Base-by-base conservation (phyloP, 345 rosid genomes). In the Litchi chinensis region DNA sequence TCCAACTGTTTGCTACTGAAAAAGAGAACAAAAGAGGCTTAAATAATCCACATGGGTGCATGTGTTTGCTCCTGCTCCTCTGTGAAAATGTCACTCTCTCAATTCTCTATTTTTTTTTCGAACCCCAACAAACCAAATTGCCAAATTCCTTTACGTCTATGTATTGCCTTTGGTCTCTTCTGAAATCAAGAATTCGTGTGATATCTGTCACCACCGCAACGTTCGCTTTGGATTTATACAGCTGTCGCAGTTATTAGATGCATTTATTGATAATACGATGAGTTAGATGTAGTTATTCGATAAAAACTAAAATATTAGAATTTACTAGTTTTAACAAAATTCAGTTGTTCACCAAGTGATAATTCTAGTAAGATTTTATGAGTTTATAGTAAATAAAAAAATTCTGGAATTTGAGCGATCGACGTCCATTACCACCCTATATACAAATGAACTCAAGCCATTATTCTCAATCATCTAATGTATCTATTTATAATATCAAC, bases 41-140 rank as follows among this genome's bases (percentile, higher is more conserved):
- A 63, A 85, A 74, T 81, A 81, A 48, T 77, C 84, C 88, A 87
- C 88, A 81, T 87, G 88, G 85, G 83, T 5, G 88, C 85, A 79
- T 73, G 84, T 87, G 86, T 71, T 0, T 60, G 65, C 65, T 54
- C 59, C 37, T 32, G 37, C 37, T 32, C 37, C 37, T 46, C 2
- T 5, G 52, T 46, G 12, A 46, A 46, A 46, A 46, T 46, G 52
- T 0, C 52, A 46, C 12, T 32, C 37, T 32, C 37, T 32, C 3
- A 1, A 32, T 11, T 54, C 4, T 54, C 2, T 54, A 16, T 54
- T 54, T 52, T 16, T 1, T 1, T 54, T 54, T 54, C n/a, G 5
- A 54, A 54, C 11, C 11, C 21, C 59, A 54, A 54, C n/a, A 16
- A 54, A 50, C 18, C n/a, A 54, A 54, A 54, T 54, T 54, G 8